phyloP scores from a whole-genome alignment of 2,329 filamentous ascomycete species.

The Trichophyton schoenleinii region DNA sequence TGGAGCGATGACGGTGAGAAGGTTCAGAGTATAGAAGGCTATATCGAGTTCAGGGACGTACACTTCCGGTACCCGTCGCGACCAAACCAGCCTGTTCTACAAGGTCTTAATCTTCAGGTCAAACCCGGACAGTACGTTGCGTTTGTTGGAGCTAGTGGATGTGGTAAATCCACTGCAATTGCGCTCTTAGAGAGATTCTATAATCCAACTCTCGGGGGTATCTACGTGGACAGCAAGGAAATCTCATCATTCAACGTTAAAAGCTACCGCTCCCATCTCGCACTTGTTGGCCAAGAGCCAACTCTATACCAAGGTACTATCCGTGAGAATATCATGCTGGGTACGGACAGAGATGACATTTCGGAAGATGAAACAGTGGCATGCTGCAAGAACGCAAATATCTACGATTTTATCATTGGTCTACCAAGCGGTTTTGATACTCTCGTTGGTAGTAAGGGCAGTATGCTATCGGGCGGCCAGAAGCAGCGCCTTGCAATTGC shows the following conservation, averaged over 20 bases:
- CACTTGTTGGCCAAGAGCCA: slow-evolving; percentile 72
- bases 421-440: not conserved
- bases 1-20: slow-evolving; percentile 13
- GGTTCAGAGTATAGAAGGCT: slow-evolving; percentile 56
- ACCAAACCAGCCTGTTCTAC: slow-evolving; percentile 75
- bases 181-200: slow-evolving; percentile 89
- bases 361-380: slow-evolving; percentile 59
- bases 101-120: slow-evolving; percentile 53
- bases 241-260: slow-evolving; percentile 70
- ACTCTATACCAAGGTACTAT: slow-evolving; percentile 88
- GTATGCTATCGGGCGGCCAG: not conserved
- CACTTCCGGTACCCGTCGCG: slow-evolving; percentile 90
- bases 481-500: not conserved
- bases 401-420: slow-evolving; percentile 61
- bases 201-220: slow-evolving; percentile 64
- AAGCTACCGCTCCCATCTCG: slow-evolving; percentile 69
- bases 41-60: slow-evolving; percentile 78
- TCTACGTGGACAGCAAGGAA: slow-evolving; percentile 74
- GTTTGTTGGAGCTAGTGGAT: slow-evolving; percentile 80
- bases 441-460: not conserved
- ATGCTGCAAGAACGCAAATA: slow-evolving; percentile 80
- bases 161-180: slow-evolving; percentile 88
- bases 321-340: slow-evolving; percentile 77
- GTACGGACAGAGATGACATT: slow-evolving; percentile 53
- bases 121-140: slow-evolving; percentile 44